These are phyloP conservation scores for Lasiodiplodia sp. DNA, from an alignment of 2,329 filamentous ascomycete species.

Conservation along the genomic window DNA sequence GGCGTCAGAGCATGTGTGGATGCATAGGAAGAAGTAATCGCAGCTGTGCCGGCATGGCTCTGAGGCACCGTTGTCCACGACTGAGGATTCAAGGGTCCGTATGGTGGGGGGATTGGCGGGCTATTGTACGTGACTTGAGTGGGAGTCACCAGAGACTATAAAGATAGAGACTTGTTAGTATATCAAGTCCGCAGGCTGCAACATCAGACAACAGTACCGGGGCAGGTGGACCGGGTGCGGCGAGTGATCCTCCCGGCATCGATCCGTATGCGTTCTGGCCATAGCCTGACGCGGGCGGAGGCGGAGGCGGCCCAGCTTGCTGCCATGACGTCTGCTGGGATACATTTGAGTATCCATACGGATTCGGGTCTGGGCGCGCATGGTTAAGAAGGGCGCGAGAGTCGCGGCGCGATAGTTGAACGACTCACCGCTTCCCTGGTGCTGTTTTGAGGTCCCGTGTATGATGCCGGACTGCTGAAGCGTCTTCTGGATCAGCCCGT, in stretches of 20 bases:
- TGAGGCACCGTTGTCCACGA: background rate
- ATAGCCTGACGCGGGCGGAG: constrained; percentile 1
- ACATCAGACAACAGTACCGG: background rate
- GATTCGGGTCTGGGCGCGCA: background rate
- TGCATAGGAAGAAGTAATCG: background rate
- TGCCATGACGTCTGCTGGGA: constrained; percentile 20
- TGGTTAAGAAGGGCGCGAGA: background rate
- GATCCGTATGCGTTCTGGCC: background rate
- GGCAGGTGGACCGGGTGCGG: background rate
- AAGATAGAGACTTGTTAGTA: background rate
- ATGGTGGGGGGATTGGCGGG: constrained; percentile 18
- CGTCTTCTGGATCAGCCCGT: constrained; percentile 21
- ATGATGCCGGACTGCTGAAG: constrained; percentile 22
- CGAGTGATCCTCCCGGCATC: background rate
- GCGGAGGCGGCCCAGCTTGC: constrained; percentile 9
- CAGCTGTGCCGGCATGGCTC: background rate
- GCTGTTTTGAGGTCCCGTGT: background rate
- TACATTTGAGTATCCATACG: constrained; percentile 12
- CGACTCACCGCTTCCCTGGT: background rate
- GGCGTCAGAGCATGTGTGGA: background rate
- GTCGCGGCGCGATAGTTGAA: background rate
- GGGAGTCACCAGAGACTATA: background rate
- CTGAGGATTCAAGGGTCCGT: constrained; percentile 1
- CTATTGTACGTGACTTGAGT: background rate
- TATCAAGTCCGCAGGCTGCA: background rate